Conservation (phyloP, 352 stramenopile species). For the Peronospora destructor region DNA sequence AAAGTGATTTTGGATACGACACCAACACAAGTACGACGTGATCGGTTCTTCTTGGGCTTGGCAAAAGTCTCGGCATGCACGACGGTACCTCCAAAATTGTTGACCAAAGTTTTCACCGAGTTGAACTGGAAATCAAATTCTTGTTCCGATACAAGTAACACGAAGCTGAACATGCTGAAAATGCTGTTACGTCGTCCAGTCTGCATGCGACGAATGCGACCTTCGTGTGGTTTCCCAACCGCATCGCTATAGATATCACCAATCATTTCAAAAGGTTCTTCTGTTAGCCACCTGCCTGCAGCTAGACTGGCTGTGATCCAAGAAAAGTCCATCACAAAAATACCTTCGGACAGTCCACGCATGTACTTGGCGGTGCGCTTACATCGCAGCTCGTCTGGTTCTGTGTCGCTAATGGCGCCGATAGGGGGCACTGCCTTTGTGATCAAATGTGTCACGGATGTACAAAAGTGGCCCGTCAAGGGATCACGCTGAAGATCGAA, state of each 20-base stretch:
- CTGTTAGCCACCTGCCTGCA: constrained; percentile 55
- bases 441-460: constrained; percentile 72
- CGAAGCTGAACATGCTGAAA: constrained; percentile 69
- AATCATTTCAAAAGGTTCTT: constrained; percentile 66
- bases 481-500: constrained; percentile 63
- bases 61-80: constrained; percentile 27
- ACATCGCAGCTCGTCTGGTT: constrained; percentile 37
- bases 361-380: constrained; percentile 85
- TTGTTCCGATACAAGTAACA: constrained; percentile 54
- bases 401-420: constrained; percentile 3
- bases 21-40: constrained; percentile 44
- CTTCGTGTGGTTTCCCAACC: constrained; percentile 61
- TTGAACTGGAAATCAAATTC: constrained; percentile 75
- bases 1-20: constrained; percentile 70
- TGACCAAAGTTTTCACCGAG: constrained; percentile 49
- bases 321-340: constrained; percentile 66
- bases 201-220: constrained; percentile 36
- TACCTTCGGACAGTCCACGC: constrained; percentile 66
- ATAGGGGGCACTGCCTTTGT: constrained; percentile 46
- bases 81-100: constrained; percentile 61
- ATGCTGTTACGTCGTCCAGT: constrained; percentile 65
- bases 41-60: constrained; percentile 20
- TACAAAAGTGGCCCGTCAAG: constrained; percentile 30
- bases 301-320: constrained; percentile 67
- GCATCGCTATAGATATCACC: constrained; percentile 78